Evolutionary conservation across 2,329 filamentous ascomycete species (phyloP).

Genomic region (Metarhizium guizhouense): DNA sequence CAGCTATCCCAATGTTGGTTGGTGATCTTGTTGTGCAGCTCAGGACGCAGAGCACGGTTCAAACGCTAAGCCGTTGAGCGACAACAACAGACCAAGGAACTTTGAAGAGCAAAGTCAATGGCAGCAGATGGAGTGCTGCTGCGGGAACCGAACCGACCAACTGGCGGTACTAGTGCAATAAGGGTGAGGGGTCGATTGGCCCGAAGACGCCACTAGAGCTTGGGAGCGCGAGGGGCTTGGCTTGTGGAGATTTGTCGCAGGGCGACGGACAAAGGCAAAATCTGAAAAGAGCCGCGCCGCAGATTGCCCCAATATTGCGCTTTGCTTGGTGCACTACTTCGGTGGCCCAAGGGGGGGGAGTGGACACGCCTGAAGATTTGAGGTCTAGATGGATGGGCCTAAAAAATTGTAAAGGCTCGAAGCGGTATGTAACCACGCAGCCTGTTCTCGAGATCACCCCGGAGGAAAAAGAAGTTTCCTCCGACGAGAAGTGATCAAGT

Average conservation of each 20-base stretch:
- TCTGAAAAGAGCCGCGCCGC: not conserved
- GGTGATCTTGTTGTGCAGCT: not conserved
- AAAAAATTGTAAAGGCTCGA: not conserved
- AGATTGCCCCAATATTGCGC: not conserved
- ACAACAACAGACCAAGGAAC: not conserved
- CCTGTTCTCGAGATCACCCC: not conserved
- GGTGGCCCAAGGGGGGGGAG: not conserved
- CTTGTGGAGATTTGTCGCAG: not conserved
- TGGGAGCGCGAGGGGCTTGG: conserved; percentile 6
- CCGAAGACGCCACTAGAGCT: not conserved
- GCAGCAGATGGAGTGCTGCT: not conserved
- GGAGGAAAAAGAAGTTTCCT: not conserved
- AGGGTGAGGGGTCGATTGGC: conserved; percentile 10
- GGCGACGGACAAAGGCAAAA: not conserved
- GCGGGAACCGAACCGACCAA: not conserved
- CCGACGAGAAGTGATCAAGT: not conserved
- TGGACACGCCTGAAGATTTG: not conserved
- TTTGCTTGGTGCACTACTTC: not conserved
- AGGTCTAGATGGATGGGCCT: not conserved
- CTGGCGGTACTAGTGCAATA: conserved; percentile 5
- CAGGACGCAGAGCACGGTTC: not conserved
- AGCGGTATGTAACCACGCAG: not conserved
- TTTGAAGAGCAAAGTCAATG: not conserved
- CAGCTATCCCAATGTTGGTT: not conserved
- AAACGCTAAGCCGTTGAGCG: conserved; percentile 1